Conservation (phyloP, 139 green algal species). For the Yamagishiella unicocca region DNA sequence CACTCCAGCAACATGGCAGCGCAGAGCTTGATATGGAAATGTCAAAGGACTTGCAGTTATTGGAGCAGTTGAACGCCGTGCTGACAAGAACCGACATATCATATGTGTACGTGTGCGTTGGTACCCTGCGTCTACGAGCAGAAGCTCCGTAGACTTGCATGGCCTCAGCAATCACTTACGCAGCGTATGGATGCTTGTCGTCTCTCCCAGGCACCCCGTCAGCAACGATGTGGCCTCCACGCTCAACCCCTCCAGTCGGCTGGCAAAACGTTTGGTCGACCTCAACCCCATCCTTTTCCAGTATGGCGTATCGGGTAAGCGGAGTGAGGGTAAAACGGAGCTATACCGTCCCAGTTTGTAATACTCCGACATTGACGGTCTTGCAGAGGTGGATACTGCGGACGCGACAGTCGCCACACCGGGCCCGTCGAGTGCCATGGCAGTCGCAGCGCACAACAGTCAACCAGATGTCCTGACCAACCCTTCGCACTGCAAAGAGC, state of each 20-base stretch:
- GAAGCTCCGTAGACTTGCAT: too few relatives aligned
- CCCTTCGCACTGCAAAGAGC: background rate
- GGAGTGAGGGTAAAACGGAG: too few relatives aligned
- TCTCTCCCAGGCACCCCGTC: slow-evolving; percentile 29
- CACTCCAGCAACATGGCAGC: background rate
- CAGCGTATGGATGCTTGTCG: too few relatives aligned
- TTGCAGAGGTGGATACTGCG: background rate
- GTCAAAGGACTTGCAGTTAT: background rate
- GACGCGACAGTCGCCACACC: background rate
- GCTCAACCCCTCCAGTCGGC: background rate
- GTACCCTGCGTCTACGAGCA: too few relatives aligned
- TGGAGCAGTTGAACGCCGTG: background rate
- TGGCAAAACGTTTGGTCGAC: background rate
- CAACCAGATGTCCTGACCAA: background rate
- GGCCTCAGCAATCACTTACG: too few relatives aligned
- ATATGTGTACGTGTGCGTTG: slow-evolving; percentile 11
- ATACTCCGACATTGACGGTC: background rate
- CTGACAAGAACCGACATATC: slow-evolving; percentile 1
- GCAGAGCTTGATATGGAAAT: background rate
- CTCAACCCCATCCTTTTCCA: slow-evolving; percentile 13
- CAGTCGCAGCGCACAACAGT: slow-evolving; percentile 28
- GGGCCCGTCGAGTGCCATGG: background rate
- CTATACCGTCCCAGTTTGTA: too few relatives aligned
- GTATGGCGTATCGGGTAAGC: slow-evolving; percentile 13
- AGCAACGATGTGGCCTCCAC: slow-evolving; percentile 1